Conservation (phyloP, 108 stramenopile genomes). For the Epithemia pelagica region DNA sequence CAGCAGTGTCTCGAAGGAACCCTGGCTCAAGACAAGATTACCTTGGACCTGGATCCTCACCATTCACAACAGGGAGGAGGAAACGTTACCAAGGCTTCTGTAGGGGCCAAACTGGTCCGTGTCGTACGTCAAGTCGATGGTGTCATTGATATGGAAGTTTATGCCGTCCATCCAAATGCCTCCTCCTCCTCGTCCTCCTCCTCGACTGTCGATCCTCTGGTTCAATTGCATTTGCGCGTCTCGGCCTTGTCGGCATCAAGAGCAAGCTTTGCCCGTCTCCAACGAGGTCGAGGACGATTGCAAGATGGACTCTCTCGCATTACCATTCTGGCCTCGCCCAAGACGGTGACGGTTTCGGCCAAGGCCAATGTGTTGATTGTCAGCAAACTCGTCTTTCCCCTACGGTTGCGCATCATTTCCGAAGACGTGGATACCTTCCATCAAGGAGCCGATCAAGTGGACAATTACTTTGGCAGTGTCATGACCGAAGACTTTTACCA, state of each 20-base stretch:
- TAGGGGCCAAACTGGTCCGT: neutral
- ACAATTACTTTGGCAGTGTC: slow-evolving; percentile 36
- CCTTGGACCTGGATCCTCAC: neutral
- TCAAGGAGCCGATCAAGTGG: slow-evolving; percentile 18
- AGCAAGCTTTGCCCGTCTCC: neutral
- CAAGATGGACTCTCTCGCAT: slow-evolving; percentile 10
- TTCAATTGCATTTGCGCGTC: neutral
- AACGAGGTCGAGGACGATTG: slow-evolving; percentile 7
- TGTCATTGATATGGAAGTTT: neutral
- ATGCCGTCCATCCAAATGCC: neutral
- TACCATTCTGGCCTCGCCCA: neutral
- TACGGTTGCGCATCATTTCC: slow-evolving; percentile 40
- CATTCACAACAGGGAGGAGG: neutral
- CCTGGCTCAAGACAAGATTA: neutral
- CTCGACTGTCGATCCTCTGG: neutral
- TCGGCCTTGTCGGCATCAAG: neutral
- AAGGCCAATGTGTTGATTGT: slow-evolving; percentile 5
- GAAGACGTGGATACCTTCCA: slow-evolving; percentile 53
- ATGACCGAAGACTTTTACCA: slow-evolving; percentile 45
- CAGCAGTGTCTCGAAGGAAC: neutral
- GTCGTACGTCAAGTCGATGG: neutral
- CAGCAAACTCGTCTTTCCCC: neutral
- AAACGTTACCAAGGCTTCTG: neutral
- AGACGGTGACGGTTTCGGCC: neutral
- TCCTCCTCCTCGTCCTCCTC: neutral